Percentiles rank a stretch among this genome's conserved stretches.
Conservation (phyloP, 306 rosid species). For the Rosa chinensis region DNA sequence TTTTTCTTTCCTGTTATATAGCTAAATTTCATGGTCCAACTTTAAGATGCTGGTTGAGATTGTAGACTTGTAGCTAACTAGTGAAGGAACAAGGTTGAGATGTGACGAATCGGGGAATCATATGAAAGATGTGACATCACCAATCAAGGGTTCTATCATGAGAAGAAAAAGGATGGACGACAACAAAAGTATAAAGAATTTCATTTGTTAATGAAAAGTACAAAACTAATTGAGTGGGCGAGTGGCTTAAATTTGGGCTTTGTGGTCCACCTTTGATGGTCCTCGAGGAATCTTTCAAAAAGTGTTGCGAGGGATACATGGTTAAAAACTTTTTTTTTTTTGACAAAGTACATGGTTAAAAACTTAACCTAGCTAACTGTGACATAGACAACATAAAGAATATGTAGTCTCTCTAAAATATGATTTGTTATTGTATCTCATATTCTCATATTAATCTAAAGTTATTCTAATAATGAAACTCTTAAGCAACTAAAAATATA, state of each 20-base stretch:
- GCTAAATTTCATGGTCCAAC: not conserved
- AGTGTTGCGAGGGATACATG: not conserved
- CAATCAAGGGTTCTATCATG: not conserved
- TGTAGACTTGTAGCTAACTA: not conserved
- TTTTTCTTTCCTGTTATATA: not conserved
- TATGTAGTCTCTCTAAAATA: not conserved
- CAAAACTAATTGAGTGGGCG: constrained; percentile 2
- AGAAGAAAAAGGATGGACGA: constrained; percentile 24
- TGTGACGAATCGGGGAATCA: not conserved
- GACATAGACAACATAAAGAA: not conserved
- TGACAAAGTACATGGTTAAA: no score
- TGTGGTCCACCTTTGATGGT: constrained; percentile 24
- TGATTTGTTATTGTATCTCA: not conserved
- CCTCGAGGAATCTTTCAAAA: constrained; percentile 30
- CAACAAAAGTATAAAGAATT: constrained; percentile 23
- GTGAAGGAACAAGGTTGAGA: not conserved
- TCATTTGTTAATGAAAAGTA: constrained; percentile 5
- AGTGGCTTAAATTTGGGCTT: constrained; percentile 26
- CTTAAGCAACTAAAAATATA: no score
- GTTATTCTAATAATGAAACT: no score
- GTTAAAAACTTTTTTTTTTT: no score
- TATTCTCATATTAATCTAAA: no score
- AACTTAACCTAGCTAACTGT: not conserved
- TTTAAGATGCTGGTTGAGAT: not conserved
- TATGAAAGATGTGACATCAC: not conserved